Percentiles rank a stretch among this genome's conserved stretches.
phyloP scores from a whole-genome alignment of 2,329 filamentous ascomycete species.

The Aaosphaeria arxii region DNA sequence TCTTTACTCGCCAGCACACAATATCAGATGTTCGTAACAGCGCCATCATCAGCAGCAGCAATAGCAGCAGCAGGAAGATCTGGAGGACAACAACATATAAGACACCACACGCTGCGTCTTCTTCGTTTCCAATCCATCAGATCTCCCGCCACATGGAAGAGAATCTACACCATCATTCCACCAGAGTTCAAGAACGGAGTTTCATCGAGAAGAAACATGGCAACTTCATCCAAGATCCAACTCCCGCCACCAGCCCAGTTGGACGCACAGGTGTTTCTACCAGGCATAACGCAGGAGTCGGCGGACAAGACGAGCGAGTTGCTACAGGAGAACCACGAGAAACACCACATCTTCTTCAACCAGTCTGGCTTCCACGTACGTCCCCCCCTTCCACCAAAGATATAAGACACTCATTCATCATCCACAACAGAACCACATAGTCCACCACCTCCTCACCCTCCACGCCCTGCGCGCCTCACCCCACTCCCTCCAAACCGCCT shows the following conservation, averaged over 20 bases:
- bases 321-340: conserved; percentile 72
- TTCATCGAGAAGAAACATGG: conserved; percentile 18
- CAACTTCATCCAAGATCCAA: conserved; percentile 33
- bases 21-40: too few species aligned
- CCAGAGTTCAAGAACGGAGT: too few species aligned
- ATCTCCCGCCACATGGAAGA: too few species aligned
- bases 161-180: too few species aligned
- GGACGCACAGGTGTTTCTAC: conserved; percentile 46
- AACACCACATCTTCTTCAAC: conserved; percentile 81
- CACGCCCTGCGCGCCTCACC: conserved; percentile 71
- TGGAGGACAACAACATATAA: too few species aligned
- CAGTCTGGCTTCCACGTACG: conserved; percentile 65
- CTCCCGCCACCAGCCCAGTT: conserved; percentile 38
- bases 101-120: too few species aligned
- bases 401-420: not conserved
- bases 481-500: conserved; percentile 60
- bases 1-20: too few species aligned
- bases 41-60: too few species aligned
- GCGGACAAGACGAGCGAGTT: conserved; percentile 64
- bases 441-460: conserved; percentile 72
- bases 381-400: not conserved
- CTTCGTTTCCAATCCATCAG: too few species aligned
- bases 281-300: conserved; percentile 52
- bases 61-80: too few species aligned
- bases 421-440: conserved; percentile 63